These are phyloP conservation scores for Colletotrichum spinosum DNA, from an alignment of 2,329 filamentous ascomycete species.

Conservation along the genomic window DNA sequence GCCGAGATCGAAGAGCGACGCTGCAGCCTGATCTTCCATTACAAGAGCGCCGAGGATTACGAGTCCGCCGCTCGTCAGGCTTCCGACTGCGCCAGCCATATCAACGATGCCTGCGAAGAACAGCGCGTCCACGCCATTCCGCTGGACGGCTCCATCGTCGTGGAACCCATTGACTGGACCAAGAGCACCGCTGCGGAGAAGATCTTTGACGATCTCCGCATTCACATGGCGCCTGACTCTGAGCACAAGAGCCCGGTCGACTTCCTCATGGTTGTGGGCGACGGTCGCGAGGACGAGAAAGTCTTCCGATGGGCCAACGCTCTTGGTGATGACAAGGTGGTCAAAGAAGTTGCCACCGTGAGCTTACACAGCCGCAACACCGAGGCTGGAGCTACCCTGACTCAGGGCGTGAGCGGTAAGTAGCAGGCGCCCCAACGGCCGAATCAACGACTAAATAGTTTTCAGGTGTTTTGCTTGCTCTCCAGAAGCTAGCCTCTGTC, in stretches of 20 bases:
- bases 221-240: constrained; percentile 48
- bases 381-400: constrained; percentile 85
- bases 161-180: constrained; percentile 88
- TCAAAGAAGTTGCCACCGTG: constrained; percentile 83
- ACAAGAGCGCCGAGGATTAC: constrained; percentile 83
- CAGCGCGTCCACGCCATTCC: constrained; percentile 88
- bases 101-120: constrained; percentile 90
- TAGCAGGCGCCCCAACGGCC: constrained; percentile 34
- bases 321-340: constrained; percentile 67
- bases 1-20: constrained; percentile 91
- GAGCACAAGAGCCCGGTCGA: constrained; percentile 67
- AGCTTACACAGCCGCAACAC: constrained; percentile 90
- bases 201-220: constrained; percentile 72
- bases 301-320: constrained; percentile 95
- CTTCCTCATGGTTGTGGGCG: constrained; percentile 90
- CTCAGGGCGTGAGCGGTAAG: constrained; percentile 91
- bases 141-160: constrained; percentile 81
- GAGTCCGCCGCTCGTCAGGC: constrained; percentile 82
- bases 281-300: constrained; percentile 92
- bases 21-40: constrained; percentile 92
- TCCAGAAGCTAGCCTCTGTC: constrained; percentile 52
- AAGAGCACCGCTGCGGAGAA: constrained; percentile 85
- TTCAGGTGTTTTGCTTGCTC: constrained; percentile 56
- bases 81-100: constrained; percentile 90
- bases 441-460: neutral